Conservation (phyloP, 192 early-diverging fungal genomes). For the Backusella australiensis region DNA sequence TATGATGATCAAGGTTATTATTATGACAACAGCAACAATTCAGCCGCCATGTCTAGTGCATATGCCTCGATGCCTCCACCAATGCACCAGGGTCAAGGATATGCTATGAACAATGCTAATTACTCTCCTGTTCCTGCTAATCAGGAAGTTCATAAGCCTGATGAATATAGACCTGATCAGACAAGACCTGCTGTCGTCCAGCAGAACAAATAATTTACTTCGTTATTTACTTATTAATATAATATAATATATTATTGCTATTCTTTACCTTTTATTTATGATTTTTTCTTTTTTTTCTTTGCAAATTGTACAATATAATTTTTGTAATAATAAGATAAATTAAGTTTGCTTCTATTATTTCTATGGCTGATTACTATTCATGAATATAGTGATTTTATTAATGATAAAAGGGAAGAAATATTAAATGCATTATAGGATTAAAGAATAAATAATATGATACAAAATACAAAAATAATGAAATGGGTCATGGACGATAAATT, state of each 20-base stretch:
- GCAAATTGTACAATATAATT: background rate
- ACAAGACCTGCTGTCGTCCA: background rate
- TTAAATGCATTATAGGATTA: background rate
- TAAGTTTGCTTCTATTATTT: background rate
- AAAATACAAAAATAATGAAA: background rate
- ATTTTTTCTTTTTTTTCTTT: background rate
- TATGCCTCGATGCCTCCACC: background rate
- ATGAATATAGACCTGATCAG: conserved; percentile 3
- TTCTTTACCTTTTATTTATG: background rate
- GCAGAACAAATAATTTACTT: conserved; percentile 5
- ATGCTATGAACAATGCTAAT: conserved; percentile 3
- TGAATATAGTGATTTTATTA: background rate
- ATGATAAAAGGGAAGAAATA: background rate
- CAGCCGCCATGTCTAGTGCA: background rate
- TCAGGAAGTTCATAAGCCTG: conserved; percentile 10
- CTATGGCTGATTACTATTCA: background rate
- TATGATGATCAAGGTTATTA: conserved; percentile 16
- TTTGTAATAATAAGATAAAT: conserved; percentile 1
- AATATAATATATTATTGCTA: background rate
- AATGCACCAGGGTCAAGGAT: conserved; percentile 1
- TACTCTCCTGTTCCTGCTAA: background rate
- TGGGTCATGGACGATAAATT: background rate
- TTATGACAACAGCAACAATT: background rate
- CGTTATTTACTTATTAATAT: conserved; percentile 3
- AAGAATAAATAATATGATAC: background rate